Evolutionary conservation across 306 rosid genomes (phyloP).

Genomic region (Quercus suber): DNA sequence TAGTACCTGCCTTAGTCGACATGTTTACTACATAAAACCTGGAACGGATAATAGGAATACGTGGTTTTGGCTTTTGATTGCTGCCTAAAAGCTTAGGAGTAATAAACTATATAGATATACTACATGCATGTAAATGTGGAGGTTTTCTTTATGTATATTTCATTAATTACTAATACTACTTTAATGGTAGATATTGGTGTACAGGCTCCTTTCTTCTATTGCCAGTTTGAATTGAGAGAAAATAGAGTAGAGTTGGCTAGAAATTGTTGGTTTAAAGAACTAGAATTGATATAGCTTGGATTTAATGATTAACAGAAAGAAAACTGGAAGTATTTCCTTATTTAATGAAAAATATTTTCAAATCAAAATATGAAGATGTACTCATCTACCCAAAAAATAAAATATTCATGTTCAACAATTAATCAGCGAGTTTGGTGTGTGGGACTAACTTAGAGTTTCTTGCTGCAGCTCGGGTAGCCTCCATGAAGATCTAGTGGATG

Average conservation of each 20-base stretch:
- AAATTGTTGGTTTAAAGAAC: neutral
- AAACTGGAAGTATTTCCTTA: neutral
- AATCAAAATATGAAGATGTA: neutral
- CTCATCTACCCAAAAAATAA: neutral
- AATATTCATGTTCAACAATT: neutral
- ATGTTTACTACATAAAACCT: neutral
- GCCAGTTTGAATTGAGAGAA: too few species aligned
- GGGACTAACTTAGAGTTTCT: slow-evolving; percentile 40
- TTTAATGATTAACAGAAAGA: neutral
- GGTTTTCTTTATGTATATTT: neutral
- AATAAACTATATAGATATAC: neutral
- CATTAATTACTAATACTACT: too few species aligned
- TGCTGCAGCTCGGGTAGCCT: slow-evolving; percentile 36
- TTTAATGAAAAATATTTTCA: neutral
- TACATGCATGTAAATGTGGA: neutral
- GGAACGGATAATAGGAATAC: neutral
- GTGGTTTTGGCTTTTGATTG: neutral
- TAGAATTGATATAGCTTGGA: neutral
- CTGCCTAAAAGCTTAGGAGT: neutral
- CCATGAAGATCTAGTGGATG: slow-evolving; percentile 24
- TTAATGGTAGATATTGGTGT: neutral
- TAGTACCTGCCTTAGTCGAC: neutral
- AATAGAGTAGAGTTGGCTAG: too few species aligned
- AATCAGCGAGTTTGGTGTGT: neutral
- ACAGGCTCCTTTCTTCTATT: too few species aligned